A percentile compares a stretch with the other conserved stretches of the same genome.
These are phyloP conservation scores for Geosmithia morbida DNA, from an alignment of 2,329 filamentous ascomycete species.

Conservation along the genomic window DNA sequence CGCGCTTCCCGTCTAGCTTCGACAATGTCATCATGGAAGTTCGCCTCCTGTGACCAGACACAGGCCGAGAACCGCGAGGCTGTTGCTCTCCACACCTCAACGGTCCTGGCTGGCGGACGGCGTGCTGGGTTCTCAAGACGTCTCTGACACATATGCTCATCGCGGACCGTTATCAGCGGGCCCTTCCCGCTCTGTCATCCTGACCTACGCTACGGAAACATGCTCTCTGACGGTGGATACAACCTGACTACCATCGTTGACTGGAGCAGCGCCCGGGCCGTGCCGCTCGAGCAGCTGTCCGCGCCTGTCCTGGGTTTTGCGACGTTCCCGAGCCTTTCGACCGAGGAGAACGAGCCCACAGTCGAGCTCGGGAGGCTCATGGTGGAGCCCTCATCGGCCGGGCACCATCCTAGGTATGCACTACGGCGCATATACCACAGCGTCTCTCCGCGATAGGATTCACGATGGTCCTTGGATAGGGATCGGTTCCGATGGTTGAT, in stretches of 20 bases:
- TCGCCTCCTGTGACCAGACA: conserved; percentile 11
- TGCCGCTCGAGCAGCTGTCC: conserved; percentile 18
- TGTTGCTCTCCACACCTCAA: conserved; percentile 8
- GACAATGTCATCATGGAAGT: conserved; percentile 12
- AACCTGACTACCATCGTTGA: neutral
- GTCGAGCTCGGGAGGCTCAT: conserved; percentile 6
- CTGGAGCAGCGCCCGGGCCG: conserved; percentile 15
- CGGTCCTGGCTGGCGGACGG: conserved; percentile 12
- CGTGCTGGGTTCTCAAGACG: conserved; percentile 16
- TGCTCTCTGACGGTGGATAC: neutral
- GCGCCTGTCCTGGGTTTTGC: conserved; percentile 17
- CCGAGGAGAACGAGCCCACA: conserved; percentile 11
- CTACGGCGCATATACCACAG: too few species aligned
- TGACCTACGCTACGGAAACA: conserved; percentile 17
- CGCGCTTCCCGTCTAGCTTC: conserved; percentile 7
- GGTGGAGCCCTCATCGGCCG: neutral
- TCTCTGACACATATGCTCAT: conserved; percentile 10
- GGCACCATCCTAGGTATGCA: too few species aligned
- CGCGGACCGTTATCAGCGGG: conserved; percentile 8
- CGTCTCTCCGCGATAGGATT: too few species aligned
- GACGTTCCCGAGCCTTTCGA: conserved; percentile 12
- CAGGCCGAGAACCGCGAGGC: conserved; percentile 10
- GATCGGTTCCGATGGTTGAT: too few species aligned
- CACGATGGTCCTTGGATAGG: too few species aligned
- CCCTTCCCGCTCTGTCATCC: conserved; percentile 19